Conservation (phyloP, 768 basidiomycete genomes). For the Mycena venus region DNA sequence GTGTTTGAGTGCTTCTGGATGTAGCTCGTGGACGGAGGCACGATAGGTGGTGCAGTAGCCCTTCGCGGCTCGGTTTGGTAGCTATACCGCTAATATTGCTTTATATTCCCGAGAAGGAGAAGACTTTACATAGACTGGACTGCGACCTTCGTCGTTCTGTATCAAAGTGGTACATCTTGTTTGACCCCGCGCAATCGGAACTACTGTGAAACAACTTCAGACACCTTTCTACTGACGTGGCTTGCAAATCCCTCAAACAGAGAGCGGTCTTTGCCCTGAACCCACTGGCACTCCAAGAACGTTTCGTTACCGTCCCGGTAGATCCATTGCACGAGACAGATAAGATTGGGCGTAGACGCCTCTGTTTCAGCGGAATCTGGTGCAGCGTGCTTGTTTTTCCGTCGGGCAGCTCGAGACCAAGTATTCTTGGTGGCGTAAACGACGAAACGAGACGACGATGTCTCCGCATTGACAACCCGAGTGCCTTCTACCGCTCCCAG, state of each 20-base stretch:
- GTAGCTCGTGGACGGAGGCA: conserved; percentile 22
- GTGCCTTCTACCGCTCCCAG: conserved; percentile 50
- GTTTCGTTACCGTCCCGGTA: conserved; percentile 16
- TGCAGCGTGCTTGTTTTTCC: conserved; percentile 52
- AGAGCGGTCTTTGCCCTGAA: conserved; percentile 66
- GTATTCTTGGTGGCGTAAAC: conserved; percentile 30
- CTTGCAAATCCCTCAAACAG: conserved; percentile 78
- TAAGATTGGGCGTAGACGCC: neutral
- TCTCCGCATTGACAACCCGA: neutral
- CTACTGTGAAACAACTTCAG: neutral
- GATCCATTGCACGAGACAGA: conserved; percentile 28
- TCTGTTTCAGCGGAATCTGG: conserved; percentile 19
- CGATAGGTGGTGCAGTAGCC: conserved; percentile 18
- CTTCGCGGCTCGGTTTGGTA: conserved; percentile 28
- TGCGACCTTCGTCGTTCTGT: neutral
- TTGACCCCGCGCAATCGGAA: neutral
- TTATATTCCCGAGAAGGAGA: neutral
- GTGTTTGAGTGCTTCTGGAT: neutral
- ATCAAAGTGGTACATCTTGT: neutral
- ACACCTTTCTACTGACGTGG: conserved; percentile 70
- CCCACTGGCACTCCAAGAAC: conserved; percentile 70
- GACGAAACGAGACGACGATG: neutral
- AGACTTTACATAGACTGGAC: neutral
- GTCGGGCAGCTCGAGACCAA: conserved; percentile 73
- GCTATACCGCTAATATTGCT: neutral